phyloP scores from a whole-genome alignment of 176 grass and related monocot species.

The Leersia perrieri region DNA sequence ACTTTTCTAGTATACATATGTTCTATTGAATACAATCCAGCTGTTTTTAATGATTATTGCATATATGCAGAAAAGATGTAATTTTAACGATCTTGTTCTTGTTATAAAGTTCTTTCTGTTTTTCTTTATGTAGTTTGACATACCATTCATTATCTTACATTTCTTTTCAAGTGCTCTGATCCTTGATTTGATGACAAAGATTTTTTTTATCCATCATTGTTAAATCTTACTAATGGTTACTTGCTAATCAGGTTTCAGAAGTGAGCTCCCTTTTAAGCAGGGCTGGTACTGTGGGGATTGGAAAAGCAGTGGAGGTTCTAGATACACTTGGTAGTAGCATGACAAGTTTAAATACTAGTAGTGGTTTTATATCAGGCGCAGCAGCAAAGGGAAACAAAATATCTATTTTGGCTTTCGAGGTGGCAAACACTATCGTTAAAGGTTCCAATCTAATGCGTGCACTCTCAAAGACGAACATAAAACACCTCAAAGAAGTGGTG shows the following conservation, averaged over 20 bases:
- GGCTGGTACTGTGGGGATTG: slow-evolving; percentile 70
- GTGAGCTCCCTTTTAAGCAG: slow-evolving; percentile 77
- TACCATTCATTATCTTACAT: neutral
- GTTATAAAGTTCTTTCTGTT: neutral
- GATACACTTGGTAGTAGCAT: slow-evolving; percentile 96
- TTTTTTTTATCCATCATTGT: slow-evolving; percentile 18
- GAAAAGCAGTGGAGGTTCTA: slow-evolving; percentile 90
- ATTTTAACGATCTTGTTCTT: neutral
- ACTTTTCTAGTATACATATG: neutral
- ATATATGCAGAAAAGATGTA: neutral
- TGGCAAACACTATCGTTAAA: slow-evolving; percentile 95
- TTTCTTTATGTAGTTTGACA: neutral
- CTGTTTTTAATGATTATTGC: neutral
- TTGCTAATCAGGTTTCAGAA: slow-evolving; percentile 75
- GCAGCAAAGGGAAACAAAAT: slow-evolving; percentile 77
- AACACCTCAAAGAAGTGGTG: slow-evolving; percentile 81
- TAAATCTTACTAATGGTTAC: slow-evolving; percentile 6
- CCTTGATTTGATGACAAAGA: neutral
- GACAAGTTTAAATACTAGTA: slow-evolving; percentile 67
- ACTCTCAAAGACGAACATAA: slow-evolving; percentile 76
- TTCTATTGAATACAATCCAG: neutral
- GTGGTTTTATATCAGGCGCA: slow-evolving; percentile 63
- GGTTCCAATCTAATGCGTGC: slow-evolving; percentile 89
- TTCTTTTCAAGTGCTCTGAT: slow-evolving; percentile 2
- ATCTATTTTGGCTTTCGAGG: slow-evolving; percentile 92